A percentile compares a stretch with the other conserved stretches of the same genome.
Conservation (phyloP, 2,329 filamentous ascomycete genomes). For the Aureobasidium zeae region DNA sequence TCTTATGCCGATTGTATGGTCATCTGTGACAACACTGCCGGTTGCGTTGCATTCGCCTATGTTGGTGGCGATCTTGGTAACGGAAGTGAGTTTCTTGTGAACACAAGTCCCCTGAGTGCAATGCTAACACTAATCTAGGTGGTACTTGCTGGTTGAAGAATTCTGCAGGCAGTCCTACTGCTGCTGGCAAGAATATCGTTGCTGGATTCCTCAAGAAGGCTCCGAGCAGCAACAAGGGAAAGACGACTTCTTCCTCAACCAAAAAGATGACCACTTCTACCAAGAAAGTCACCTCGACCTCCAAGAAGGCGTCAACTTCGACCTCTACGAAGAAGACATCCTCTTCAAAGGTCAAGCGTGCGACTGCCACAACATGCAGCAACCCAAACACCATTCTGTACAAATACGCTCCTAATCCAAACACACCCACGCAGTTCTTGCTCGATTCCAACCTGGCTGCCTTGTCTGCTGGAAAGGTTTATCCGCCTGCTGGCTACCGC, state of each 20-base stretch:
- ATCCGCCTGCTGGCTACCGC: conserved; percentile 18
- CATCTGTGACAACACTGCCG: conserved; percentile 13
- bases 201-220: conserved; percentile 13
- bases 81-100: background rate
- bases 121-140: background rate
- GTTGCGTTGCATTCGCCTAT: conserved; percentile 18
- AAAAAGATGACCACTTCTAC: background rate
- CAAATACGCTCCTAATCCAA: conserved; percentile 11
- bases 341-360: conserved; percentile 13
- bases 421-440: conserved; percentile 16
- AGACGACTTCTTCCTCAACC: conserved; percentile 1
- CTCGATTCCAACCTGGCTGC: conserved; percentile 10
- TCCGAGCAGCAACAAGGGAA: background rate
- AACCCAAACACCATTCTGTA: conserved; percentile 9
- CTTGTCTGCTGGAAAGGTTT: conserved; percentile 12
- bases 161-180: conserved; percentile 7
- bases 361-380: conserved; percentile 9
- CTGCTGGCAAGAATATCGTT: conserved; percentile 14
- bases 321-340: conserved; percentile 7
- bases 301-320: background rate
- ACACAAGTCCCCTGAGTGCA: background rate
- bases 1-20: conserved; percentile 17
- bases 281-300: conserved; percentile 1
- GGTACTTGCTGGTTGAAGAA: conserved; percentile 19
- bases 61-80: conserved; percentile 15